Conservation (phyloP, 345 rosid species). For the Euphorbia pulcherrima region DNA sequence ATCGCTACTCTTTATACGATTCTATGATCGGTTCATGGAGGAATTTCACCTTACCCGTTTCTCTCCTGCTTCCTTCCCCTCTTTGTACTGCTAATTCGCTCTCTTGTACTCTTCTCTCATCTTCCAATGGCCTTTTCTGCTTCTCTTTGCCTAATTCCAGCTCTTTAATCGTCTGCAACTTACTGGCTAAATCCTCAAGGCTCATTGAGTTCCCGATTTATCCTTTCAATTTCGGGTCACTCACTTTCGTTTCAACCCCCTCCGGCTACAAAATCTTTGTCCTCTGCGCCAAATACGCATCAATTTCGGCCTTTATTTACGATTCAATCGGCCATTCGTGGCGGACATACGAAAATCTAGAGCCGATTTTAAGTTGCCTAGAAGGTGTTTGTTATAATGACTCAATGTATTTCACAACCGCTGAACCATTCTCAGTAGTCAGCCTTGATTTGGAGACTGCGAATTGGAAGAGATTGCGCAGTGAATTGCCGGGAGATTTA, state of each 20-base stretch:
- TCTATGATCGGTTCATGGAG: slow-evolving; percentile 53
- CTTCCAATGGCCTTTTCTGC: slow-evolving; percentile 69
- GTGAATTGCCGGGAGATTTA: slow-evolving; percentile 44
- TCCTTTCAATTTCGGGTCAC: slow-evolving; percentile 61
- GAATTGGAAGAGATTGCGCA: slow-evolving; percentile 32
- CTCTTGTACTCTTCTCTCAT: slow-evolving; percentile 43
- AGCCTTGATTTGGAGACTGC: slow-evolving; percentile 47
- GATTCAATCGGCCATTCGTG: slow-evolving; percentile 52
- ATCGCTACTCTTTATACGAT: slow-evolving; percentile 56
- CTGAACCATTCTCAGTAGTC: slow-evolving; percentile 60
- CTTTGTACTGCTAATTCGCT: slow-evolving; percentile 7
- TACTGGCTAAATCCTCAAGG: slow-evolving; percentile 55
- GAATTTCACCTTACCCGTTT: slow-evolving; percentile 36
- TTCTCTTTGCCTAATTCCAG: slow-evolving; percentile 45
- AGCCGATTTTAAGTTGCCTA: slow-evolving; percentile 45
- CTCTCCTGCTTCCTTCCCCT: slow-evolving; percentile 30
- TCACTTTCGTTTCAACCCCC: slow-evolving; percentile 51
- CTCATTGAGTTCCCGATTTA: slow-evolving; percentile 49
- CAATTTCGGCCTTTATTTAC: slow-evolving; percentile 47
- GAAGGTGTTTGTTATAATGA: slow-evolving; percentile 58
- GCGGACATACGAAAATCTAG: slow-evolving; percentile 40
- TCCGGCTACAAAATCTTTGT: slow-evolving; percentile 56
- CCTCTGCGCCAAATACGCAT: slow-evolving; percentile 37
- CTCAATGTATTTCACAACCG: slow-evolving; percentile 50
- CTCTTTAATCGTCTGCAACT: slow-evolving; percentile 62